A percentile compares a stretch with the other conserved stretches of the same genome.
Conservation (phyloP, 1,284 basidiomycete species). For the Trichosporon asahii region DNA sequence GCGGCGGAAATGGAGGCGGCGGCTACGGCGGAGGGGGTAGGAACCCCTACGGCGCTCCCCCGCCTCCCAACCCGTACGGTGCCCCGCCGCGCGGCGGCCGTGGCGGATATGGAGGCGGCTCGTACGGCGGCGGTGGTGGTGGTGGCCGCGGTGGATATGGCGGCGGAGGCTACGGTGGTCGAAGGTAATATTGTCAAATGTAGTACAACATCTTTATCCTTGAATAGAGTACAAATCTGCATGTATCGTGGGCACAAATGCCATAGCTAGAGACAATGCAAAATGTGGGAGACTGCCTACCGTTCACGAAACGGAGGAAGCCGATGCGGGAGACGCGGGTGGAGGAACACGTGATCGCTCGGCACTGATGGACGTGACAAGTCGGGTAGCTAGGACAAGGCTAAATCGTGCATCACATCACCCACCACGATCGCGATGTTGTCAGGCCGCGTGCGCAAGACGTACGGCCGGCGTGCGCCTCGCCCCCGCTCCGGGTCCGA, state of each 20-base stretch:
- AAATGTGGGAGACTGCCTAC: neutral
- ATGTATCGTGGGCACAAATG: constrained; percentile 4
- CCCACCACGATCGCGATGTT: neutral
- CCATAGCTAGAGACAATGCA: neutral
- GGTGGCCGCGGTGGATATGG: constrained; percentile 49
- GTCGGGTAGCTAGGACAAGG: neutral
- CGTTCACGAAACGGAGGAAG: neutral
- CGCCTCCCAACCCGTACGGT: constrained; percentile 7
- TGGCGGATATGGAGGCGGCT: constrained; percentile 14
- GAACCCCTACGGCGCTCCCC: constrained; percentile 19
- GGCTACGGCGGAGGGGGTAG: constrained; percentile 14
- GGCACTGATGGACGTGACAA: neutral
- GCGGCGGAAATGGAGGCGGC: constrained; percentile 14
- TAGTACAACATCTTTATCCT: constrained; percentile 4
- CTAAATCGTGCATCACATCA: neutral
- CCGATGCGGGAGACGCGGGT: neutral
- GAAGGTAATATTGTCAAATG: constrained; percentile 15
- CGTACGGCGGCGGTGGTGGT: neutral
- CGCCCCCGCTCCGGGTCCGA: neutral
- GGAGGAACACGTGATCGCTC: constrained; percentile 5
- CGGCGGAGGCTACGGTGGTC: constrained; percentile 50
- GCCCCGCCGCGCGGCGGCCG: constrained; percentile 6
- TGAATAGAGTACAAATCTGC: constrained; percentile 5
- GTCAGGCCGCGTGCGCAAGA: constrained; percentile 9
- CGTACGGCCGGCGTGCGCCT: neutral